phyloP scores from a whole-genome alignment of 192 early-diverging fungal genomes.

The Mortierella alpina region DNA sequence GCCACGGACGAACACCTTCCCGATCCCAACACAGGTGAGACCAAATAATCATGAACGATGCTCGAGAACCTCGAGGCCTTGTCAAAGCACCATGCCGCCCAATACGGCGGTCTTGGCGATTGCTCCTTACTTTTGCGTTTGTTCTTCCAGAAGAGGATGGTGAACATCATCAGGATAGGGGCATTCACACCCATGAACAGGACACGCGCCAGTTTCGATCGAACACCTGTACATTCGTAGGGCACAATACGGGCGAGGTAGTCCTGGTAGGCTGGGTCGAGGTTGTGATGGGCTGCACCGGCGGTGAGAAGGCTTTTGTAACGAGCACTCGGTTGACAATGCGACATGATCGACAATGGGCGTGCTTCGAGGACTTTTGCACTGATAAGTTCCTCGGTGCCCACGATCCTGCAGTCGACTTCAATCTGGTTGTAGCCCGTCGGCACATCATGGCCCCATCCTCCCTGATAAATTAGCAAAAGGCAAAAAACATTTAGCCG shows the following conservation, averaged over 20 bases:
- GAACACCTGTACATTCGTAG: slow-evolving; percentile 21
- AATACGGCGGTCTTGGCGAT: slow-evolving; percentile 16
- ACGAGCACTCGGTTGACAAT: slow-evolving; percentile 38
- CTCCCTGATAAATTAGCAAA: slow-evolving; percentile 20
- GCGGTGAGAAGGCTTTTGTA: slow-evolving; percentile 42
- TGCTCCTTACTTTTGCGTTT: slow-evolving; percentile 11
- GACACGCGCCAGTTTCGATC: slow-evolving; percentile 19
- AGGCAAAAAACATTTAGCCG: background rate
- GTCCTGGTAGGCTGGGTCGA: slow-evolving; percentile 35
- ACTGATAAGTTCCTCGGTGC: slow-evolving; percentile 16
- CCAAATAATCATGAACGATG: slow-evolving; percentile 7
- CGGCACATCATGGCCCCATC: slow-evolving; percentile 50
- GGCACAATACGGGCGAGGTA: slow-evolving; percentile 42
- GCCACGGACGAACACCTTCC: slow-evolving; percentile 16
- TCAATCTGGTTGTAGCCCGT: slow-evolving; percentile 54
- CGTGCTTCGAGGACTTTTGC: slow-evolving; percentile 38
- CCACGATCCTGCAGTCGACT: slow-evolving; percentile 27
- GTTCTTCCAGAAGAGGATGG: slow-evolving; percentile 7
- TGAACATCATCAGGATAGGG: slow-evolving; percentile 24
- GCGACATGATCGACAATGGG: slow-evolving; percentile 20
- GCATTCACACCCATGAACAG: slow-evolving; percentile 7
- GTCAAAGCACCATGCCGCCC: slow-evolving; percentile 32
- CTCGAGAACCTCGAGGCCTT: slow-evolving; percentile 14
- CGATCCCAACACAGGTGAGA: slow-evolving; percentile 31
- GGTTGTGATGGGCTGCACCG: slow-evolving; percentile 38